Base-by-base conservation (phyloP, 1,284 basidiomycete genomes). In the Ceratobasidium sp. region DNA sequence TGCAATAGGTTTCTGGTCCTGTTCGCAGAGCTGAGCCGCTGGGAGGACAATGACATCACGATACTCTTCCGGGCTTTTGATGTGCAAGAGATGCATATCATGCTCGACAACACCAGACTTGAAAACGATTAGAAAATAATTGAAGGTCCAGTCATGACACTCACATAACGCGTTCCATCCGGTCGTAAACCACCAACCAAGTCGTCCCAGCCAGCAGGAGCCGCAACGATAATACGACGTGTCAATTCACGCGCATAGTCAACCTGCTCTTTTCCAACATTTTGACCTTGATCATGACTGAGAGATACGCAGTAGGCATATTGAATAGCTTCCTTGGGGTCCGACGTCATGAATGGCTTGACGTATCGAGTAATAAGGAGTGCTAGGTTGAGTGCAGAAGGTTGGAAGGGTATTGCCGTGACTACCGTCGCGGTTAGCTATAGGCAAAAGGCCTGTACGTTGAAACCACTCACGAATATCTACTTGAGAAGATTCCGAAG, bases 251-350 rank as follows among this genome's bases (percentile, higher is more conserved):
- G 93, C 14, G 94, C 92, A 45, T 83, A 86, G 77, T 93, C 90
- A 26, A 94, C 83, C 79, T 98, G 96, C 78, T 95, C 92, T 76
- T 88, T 88, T 16, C 94, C 94, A 0, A 92, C 84, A 1, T 84
- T 84, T 3, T 85, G 84, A 14, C 85, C 85, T 76, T 92, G 90
- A 78, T 98, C 95, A 9, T 91, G 85, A 30, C 88, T 88, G 14
- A 99, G 86, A 73, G 91, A 89, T 14, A 98, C 87, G 74, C 94
- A 92, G 79, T 96, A 97, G 45, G 98, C 92, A 78, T 99, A 99
- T 81, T 98, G 95, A 70, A 99, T 82, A 0, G 96, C 97, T 76
- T 96, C 93, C 77, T 93, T 90, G 0, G 96, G 91, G 77, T 97
- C 96, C 84, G 94, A 88, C 80, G 92, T 92, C 55, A 93, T 91